Evolutionary conservation across 2,329 filamentous ascomycete genomes (phyloP), one percentile per base, ranked within the genome.

Genomic region (Exophiala lecanii-corni): DNA sequence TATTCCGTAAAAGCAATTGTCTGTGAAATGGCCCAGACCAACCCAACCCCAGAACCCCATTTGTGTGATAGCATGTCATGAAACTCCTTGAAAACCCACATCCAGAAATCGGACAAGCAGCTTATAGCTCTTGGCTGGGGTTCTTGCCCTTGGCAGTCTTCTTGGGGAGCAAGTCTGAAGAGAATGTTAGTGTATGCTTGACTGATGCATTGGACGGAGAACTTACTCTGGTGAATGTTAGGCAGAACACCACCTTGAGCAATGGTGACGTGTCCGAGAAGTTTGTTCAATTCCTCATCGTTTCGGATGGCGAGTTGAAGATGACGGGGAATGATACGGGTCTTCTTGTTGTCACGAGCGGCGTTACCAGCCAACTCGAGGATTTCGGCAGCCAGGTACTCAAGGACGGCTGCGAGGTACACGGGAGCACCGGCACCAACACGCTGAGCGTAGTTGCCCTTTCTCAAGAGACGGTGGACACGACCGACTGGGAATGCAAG

Each of bases 301-400:
- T 96, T 96, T 65, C 92, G 84, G 77, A 98, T 98, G 73, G 92
- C 92, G 60, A 98, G 88, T 78, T 98, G 92, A 36, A 98, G 82
- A 73, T 98, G 92, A 72, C 92, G 89, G 56, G 92, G 92, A 51
- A 97, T 98, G 76, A 98, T 98, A 85, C 92, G 89, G 56, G 91
- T 98, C 86, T 97, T 97, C 87, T 98, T 98, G 84, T 97, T 96
- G 76, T 98, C 92, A 62, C 92, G 91, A 55, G 92, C 92, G 62
- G 92, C 92, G 72, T 98, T 98, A 62, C 92, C 92, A 69, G 92
- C 92, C 74, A 98, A 76, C 75, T 98, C 92, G 64, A 98, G 89
- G 61, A 98, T 96, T 78, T 98, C 92, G 57, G 92, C 92, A 59
- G 92, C 91, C 48, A 98, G 85, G 69, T 98, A 98, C 75, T 98